Percentiles rank a stretch among this genome's conserved stretches.
Conservation (phyloP, 805 yeast species). For the Cyberlindnera sargentensis region DNA sequence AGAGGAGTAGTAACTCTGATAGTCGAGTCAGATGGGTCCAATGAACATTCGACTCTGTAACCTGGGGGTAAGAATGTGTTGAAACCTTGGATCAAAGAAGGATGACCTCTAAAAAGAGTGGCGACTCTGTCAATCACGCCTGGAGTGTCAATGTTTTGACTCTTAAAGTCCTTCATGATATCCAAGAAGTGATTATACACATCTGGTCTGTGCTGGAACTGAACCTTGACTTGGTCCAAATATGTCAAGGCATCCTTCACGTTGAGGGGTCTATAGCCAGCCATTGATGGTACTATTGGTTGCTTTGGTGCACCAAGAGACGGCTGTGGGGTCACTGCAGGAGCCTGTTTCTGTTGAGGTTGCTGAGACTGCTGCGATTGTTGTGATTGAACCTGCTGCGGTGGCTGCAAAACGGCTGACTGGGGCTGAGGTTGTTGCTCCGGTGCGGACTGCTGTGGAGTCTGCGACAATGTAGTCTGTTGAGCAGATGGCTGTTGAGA, state of each 20-base stretch:
- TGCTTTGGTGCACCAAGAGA: slow-evolving; percentile 7
- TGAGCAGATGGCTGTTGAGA: slow-evolving; percentile 9
- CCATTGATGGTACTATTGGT: slow-evolving; percentile 2
- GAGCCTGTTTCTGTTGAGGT: slow-evolving; percentile 8
- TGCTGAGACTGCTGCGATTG: slow-evolving; percentile 4
- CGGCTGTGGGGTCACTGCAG: slow-evolving; percentile 9
- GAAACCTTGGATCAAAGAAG: slow-evolving; percentile 91
- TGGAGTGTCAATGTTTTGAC: slow-evolving; percentile 93
- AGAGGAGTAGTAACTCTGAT: slow-evolving; percentile 93
- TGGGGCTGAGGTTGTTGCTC: slow-evolving; percentile 10
- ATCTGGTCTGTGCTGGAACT: slow-evolving; percentile 87
- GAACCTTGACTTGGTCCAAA: slow-evolving; percentile 91
- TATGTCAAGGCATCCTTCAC: slow-evolving; percentile 95
- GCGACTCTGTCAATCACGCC: slow-evolving; percentile 97
- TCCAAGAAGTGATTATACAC: slow-evolving; percentile 94
- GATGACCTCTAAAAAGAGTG: slow-evolving; percentile 85
- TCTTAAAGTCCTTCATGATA: slow-evolving; percentile 97
- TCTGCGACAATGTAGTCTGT: too few relatives aligned
- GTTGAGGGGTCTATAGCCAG: slow-evolving; percentile 69
- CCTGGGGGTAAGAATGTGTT: slow-evolving; percentile 98
- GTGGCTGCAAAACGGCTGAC: slow-evolving; percentile 7
- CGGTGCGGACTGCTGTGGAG: slow-evolving; percentile 16
- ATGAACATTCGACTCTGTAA: slow-evolving; percentile 84
- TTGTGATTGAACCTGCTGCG: slow-evolving; percentile 7
- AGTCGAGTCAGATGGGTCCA: slow-evolving; percentile 84